Conservation (phyloP, 768 basidiomycete species). For the Russula sp. region DNA sequence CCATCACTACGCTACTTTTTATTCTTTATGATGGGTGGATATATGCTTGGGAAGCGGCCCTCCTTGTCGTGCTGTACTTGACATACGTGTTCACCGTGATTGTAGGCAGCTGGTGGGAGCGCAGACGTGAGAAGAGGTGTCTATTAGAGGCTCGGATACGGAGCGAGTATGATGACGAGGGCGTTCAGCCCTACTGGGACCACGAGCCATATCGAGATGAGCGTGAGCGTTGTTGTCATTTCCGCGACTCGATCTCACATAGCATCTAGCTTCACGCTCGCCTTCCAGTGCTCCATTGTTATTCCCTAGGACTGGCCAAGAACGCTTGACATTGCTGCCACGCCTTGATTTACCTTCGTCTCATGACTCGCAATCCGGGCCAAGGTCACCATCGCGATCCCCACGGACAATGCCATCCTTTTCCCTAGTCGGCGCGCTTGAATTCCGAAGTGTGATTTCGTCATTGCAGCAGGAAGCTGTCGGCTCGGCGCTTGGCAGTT, state of each 20-base stretch:
- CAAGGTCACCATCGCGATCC: conserved; percentile 41
- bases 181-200: conserved; percentile 39
- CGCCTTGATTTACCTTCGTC: conserved; percentile 38
- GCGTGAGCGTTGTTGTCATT: conserved; percentile 41
- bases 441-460: conserved; percentile 89
- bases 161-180: conserved; percentile 56
- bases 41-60: conserved; percentile 63
- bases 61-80: conserved; percentile 70
- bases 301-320: conserved; percentile 31
- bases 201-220: conserved; percentile 61
- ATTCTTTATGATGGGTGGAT: conserved; percentile 79
- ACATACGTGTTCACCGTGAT: conserved; percentile 77
- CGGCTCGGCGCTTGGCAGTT: conserved; percentile 54
- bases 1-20: conserved; percentile 69
- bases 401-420: conserved; percentile 69
- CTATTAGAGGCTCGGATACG: conserved; percentile 52
- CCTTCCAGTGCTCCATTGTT: conserved; percentile 25
- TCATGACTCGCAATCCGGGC: conserved; percentile 47
- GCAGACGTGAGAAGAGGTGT: conserved; percentile 48
- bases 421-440: conserved; percentile 91
- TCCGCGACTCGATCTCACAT: conserved; percentile 11
- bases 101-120: conserved; percentile 72
- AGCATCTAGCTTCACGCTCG: conserved; percentile 28
- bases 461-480: conserved; percentile 71
- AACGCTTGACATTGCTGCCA: conserved; percentile 44